A percentile compares a stretch with the other conserved stretches of the same genome.
Conservation (phyloP, 1,284 basidiomycete genomes). For the Cutaneotrichosporon sp. region DNA sequence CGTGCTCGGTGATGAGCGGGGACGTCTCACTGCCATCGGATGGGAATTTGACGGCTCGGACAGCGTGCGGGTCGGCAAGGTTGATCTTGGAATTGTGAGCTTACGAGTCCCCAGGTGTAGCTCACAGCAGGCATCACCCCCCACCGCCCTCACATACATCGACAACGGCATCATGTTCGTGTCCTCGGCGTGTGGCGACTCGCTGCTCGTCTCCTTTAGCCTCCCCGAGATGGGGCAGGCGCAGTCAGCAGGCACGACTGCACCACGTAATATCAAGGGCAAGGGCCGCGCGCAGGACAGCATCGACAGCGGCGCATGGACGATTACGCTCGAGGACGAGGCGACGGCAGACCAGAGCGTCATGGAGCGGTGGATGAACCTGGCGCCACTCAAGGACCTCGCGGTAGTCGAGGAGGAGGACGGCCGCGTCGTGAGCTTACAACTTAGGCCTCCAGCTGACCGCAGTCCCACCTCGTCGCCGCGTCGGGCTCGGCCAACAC, state of each 20-base stretch:
- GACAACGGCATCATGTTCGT: slow-evolving; percentile 71
- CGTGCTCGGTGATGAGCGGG: slow-evolving; percentile 75
- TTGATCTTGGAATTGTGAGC: slow-evolving; percentile 71
- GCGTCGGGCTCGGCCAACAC: slow-evolving; percentile 81
- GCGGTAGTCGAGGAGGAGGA: slow-evolving; percentile 71
- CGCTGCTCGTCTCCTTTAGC: slow-evolving; percentile 63
- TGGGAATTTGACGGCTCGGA: slow-evolving; percentile 55
- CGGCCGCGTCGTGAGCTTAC: slow-evolving; percentile 65
- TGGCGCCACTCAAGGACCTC: slow-evolving; percentile 87
- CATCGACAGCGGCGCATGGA: slow-evolving; percentile 55
- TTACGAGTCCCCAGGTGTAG: background rate
- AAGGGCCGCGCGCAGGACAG: slow-evolving; percentile 35
- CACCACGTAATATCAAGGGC: slow-evolving; percentile 27
- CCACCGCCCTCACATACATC: slow-evolving; percentile 74
- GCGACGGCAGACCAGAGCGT: slow-evolving; percentile 56
- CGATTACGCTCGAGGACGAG: slow-evolving; percentile 35
- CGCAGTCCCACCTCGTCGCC: slow-evolving; percentile 75
- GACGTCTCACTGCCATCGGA: slow-evolving; percentile 66
- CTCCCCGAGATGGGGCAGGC: background rate
- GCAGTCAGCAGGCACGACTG: background rate
- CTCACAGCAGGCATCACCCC: slow-evolving; percentile 64
- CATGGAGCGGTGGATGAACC: slow-evolving; percentile 68
- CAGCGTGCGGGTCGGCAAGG: slow-evolving; percentile 59
- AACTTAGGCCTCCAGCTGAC: background rate
- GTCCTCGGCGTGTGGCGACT: slow-evolving; percentile 79